phyloP scores from a whole-genome alignment of 2,329 filamentous ascomycete genomes.

The Exophiala viscosa region DNA sequence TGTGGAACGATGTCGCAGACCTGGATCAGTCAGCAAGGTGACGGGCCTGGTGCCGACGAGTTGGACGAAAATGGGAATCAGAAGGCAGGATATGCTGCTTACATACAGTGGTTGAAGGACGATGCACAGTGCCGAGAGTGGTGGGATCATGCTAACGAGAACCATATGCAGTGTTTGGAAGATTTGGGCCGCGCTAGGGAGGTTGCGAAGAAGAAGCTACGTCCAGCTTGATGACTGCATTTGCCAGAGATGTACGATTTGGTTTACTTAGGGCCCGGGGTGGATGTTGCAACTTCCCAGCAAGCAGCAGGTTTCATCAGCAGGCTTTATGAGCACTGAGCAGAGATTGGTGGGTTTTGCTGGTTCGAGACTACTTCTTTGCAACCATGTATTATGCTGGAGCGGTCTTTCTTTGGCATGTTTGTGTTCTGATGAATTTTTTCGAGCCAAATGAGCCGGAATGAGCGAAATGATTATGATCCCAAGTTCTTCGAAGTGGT shows the following conservation, averaged over 20 bases:
- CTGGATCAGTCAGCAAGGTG: constrained; percentile 53
- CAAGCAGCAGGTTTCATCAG: too few relatives aligned
- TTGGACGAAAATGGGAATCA: constrained; percentile 13
- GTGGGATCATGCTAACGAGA: constrained; percentile 47
- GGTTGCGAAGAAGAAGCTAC: constrained; percentile 14
- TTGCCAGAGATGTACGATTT: not conserved
- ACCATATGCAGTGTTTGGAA: constrained; percentile 42
- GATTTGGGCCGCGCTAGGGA: constrained; percentile 38
- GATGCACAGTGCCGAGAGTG: constrained; percentile 44
- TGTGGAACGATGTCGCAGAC: constrained; percentile 42
- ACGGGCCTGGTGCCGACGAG: constrained; percentile 25
- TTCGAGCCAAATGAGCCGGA: too few relatives aligned
- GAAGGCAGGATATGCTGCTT: constrained; percentile 43
- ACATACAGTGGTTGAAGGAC: constrained; percentile 45
- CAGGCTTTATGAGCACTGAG: too few relatives aligned
- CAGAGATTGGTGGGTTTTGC: too few relatives aligned
- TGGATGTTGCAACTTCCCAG: too few relatives aligned
- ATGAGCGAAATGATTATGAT: too few relatives aligned
- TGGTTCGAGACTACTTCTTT: too few relatives aligned
- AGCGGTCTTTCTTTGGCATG: too few relatives aligned
- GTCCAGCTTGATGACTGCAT: not conserved
- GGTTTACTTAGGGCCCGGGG: too few relatives aligned
- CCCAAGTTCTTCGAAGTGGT: too few relatives aligned
- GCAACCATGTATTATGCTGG: too few relatives aligned
- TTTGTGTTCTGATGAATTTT: too few relatives aligned